phyloP scores from a whole-genome alignment of 1,284 basidiomycete species.

The Rhodotorula sp. region DNA sequence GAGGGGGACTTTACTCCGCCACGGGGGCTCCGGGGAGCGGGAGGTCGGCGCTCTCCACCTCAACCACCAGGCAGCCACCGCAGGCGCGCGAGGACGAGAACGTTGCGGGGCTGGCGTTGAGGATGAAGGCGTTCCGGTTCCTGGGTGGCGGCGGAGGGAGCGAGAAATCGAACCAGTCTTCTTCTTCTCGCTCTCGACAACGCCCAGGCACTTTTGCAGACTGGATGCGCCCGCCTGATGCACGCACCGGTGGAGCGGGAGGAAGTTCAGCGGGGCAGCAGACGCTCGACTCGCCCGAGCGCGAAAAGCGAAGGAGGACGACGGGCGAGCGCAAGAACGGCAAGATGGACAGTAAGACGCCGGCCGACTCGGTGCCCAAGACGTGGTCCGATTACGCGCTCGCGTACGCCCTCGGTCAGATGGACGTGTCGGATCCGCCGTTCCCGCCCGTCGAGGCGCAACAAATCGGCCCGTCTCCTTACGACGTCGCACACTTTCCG shows the following conservation, averaged over 20 bases:
- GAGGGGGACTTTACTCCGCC: neutral
- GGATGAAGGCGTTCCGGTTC: conserved; percentile 7
- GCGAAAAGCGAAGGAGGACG: neutral
- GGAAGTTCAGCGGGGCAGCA: neutral
- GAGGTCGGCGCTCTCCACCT: neutral
- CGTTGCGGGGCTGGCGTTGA: neutral
- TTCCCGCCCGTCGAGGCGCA: conserved; percentile 20
- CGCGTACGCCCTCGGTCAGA: conserved; percentile 18
- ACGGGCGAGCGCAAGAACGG: neutral
- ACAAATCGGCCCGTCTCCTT: conserved; percentile 25
- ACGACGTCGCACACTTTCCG: conserved; percentile 33
- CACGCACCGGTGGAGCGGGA: neutral
- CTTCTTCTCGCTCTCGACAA: neutral
- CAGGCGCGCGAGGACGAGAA: neutral
- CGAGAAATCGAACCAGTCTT: no score
- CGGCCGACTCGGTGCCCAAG: conserved; percentile 7
- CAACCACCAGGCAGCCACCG: neutral
- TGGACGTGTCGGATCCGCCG: conserved; percentile 41
- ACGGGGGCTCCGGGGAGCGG: no score
- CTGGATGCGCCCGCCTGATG: no score
- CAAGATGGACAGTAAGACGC: conserved; percentile 4
- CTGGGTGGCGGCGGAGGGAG: neutral
- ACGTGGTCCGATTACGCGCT: conserved; percentile 17
- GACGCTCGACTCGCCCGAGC: conserved; percentile 4
- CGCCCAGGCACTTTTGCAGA: neutral